Evolutionary conservation across 352 stramenopile genomes (phyloP).

Genomic region (Globisporangium orthogonon): DNA sequence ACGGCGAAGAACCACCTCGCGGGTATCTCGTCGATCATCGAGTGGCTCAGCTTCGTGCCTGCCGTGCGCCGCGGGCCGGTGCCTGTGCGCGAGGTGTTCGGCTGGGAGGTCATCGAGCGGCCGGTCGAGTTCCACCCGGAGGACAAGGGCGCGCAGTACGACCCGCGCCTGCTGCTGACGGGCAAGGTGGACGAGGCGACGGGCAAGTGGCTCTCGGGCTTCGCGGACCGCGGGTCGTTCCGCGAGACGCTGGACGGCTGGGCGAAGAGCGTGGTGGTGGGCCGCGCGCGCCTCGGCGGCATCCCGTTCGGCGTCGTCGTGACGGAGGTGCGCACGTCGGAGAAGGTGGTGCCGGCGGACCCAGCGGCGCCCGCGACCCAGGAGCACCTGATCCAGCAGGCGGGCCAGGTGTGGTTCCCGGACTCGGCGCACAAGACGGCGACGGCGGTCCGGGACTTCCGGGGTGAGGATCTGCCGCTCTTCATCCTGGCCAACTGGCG

Average conservation of each 20-base stretch:
- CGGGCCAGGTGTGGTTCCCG: constrained; percentile 99
- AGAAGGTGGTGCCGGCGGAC: constrained; percentile 97
- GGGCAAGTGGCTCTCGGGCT: constrained; percentile 88
- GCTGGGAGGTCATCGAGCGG: constrained; percentile 83
- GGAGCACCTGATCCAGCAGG: constrained; percentile 96
- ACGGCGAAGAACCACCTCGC: constrained; percentile 96
- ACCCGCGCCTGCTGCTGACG: constrained; percentile 92
- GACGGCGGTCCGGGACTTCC: constrained; percentile 99
- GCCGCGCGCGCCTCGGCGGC: constrained; percentile 95
- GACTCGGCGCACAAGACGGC: constrained; percentile 99
- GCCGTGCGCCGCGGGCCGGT: constrained; percentile 81
- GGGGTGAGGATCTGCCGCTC: constrained; percentile 97
- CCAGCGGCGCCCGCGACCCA: constrained; percentile 95
- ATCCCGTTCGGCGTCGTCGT: constrained; percentile 98
- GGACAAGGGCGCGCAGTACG: constrained; percentile 93
- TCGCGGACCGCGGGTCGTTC: constrained; percentile 99
- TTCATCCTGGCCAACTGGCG: constrained; percentile 99
- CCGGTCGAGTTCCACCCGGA: constrained; percentile 89
- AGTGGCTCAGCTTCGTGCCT: constrained; percentile 99
- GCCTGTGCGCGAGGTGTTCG: constrained; percentile 81
- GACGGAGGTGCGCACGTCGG: constrained; percentile 97
- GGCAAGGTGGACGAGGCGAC: constrained; percentile 70
- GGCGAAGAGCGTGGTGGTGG: constrained; percentile 99
- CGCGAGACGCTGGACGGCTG: constrained; percentile 97
- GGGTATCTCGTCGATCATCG: constrained; percentile 92